phyloP scores from a whole-genome alignment of 2,329 filamentous ascomycete genomes.

The Sclerotinia glacialis region DNA sequence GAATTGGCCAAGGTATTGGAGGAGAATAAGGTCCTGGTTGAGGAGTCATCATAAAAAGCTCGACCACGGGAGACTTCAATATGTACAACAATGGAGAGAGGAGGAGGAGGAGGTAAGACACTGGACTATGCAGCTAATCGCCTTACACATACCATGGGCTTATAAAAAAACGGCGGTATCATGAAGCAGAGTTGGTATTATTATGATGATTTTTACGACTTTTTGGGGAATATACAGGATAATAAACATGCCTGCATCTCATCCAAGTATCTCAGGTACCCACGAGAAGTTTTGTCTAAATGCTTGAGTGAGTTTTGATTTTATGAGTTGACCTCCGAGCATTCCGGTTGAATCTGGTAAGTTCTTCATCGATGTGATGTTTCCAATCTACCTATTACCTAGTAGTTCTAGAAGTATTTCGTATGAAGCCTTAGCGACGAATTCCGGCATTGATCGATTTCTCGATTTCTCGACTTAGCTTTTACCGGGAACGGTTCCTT shows the following conservation, averaged over 20 bases:
- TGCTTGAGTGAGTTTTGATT: background rate
- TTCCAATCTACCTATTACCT: too few relatives aligned
- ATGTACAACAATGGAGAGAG: conserved; percentile 8
- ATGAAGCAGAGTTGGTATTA: background rate
- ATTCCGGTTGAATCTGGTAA: background rate
- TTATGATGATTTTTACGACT: background rate
- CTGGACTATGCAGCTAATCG: background rate
- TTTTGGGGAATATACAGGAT: background rate
- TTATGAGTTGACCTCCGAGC: background rate
- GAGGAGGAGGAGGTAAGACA: background rate
- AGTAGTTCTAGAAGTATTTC: background rate
- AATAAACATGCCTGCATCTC: conserved; percentile 1
- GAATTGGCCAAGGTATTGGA: conserved; percentile 88
- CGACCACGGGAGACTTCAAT: background rate
- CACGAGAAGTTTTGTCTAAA: background rate
- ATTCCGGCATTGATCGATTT: background rate
- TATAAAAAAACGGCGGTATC: background rate
- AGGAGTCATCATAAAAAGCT: conserved; percentile 20
- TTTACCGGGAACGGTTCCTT: background rate
- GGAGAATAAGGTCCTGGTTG: conserved; percentile 78
- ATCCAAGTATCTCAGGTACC: background rate
- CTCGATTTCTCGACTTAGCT: background rate
- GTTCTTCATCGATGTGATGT: background rate
- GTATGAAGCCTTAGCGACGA: background rate
- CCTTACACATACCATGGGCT: background rate